Conservation (phyloP, 2,329 filamentous ascomycete species). For the Ophiostoma himal-ulmi region DNA sequence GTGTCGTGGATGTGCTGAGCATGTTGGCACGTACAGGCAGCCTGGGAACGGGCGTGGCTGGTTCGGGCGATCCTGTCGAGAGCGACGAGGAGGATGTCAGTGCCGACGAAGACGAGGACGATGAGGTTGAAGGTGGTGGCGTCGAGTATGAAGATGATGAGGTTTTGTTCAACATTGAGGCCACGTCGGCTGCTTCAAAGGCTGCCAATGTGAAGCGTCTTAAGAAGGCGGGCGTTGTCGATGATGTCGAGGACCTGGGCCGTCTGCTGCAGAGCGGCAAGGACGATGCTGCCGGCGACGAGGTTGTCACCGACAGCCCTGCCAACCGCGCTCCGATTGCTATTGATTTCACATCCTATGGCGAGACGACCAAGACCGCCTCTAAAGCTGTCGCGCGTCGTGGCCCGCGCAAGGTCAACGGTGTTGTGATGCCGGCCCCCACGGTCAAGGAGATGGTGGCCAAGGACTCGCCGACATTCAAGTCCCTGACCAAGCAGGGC, state of each 20-base stretch:
- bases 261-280: slow-evolving; percentile 52
- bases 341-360: slow-evolving; percentile 79
- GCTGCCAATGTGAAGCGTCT: slow-evolving; percentile 35
- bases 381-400: slow-evolving; percentile 32
- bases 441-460: slow-evolving; percentile 88
- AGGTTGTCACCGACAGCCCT: background rate
- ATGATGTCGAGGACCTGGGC: slow-evolving; percentile 81
- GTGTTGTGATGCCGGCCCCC: slow-evolving; percentile 38
- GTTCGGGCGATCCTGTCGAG: slow-evolving; percentile 77
- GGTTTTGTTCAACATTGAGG: slow-evolving; percentile 44
- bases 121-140: slow-evolving; percentile 38
- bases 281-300: slow-evolving; percentile 28
- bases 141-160: slow-evolving; percentile 46
- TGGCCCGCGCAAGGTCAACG: slow-evolving; percentile 1
- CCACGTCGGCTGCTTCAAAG: slow-evolving; percentile 33
- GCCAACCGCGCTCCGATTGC: slow-evolving; percentile 51
- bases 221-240: slow-evolving; percentile 49
- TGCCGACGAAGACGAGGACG: slow-evolving; percentile 70
- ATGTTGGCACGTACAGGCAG: slow-evolving; percentile 56
- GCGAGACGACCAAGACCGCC: slow-evolving; percentile 34
- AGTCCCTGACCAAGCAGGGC: slow-evolving; percentile 87
- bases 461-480: slow-evolving; percentile 79
- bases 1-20: slow-evolving; percentile 64
- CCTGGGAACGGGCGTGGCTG: slow-evolving; percentile 60
- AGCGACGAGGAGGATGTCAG: slow-evolving; percentile 67